Evolutionary conservation across 345 rosid genomes (phyloP), one percentile per base, ranked within the genome.

Genomic region (Citrus medica): DNA sequence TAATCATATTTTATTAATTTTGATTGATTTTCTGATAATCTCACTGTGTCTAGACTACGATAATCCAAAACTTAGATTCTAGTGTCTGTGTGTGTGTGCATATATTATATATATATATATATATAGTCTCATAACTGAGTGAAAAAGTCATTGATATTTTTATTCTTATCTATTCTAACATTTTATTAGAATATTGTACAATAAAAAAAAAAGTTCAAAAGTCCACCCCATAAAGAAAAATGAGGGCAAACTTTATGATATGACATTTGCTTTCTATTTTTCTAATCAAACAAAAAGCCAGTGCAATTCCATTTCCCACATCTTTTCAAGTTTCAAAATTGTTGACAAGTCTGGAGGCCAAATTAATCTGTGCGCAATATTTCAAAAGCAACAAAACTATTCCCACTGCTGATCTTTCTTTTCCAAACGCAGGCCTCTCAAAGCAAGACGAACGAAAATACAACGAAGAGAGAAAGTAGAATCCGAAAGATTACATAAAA

Each of bases 271-370:
- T 28, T 74, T 69, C 69, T 22, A 40, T 56, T 66, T 28, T 74
- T 69, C 58, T 9, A 56, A 58, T 71, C 69, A 56, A 69, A 64
- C 55, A 38, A 38, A 56, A 17, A 48, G 58, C 22, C 2, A 46
- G 0, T 67, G 6, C 66, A 22, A 25, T 60, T 66, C 27, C 75
- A 22, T 21, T 60, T 66, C 33, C 75, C 38, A 65, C 69, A 24
- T 62, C 61, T 73, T 82, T 65, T 71, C 71, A 35, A 71, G 59
- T 70, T 74, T 80, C 83, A 75, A 58, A 60, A 60, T 40, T 5
- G 5, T 65, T 65, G 25, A 65, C 37, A 64, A 32, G 38, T 32
- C 40, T 2, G 14, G 51, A 13, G 4, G 14, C 51, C 51, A 46
- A 46, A 12, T 46, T 12, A 13, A 13, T 12, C 17, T 12, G 1